phyloP scores from a whole-genome alignment of 2,329 filamentous ascomycete genomes.

The Talaromyces sp. region DNA sequence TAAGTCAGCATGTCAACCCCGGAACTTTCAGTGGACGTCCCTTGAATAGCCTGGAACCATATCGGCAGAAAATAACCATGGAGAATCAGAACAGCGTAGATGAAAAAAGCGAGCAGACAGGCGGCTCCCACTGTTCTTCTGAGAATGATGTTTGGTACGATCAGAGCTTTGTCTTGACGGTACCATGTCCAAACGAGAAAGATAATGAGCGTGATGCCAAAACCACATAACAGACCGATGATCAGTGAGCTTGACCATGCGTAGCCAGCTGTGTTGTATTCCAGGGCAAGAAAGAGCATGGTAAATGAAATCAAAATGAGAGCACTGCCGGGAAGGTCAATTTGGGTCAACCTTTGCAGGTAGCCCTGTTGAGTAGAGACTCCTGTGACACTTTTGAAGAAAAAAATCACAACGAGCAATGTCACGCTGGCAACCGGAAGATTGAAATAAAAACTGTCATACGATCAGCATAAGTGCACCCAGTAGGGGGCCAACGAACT shows the following conservation, averaged over 20 bases:
- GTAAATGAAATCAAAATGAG: slow-evolving; percentile 26
- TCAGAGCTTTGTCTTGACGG: slow-evolving; percentile 23
- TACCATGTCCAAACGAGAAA: slow-evolving; percentile 26
- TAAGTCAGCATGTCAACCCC: slow-evolving; percentile 24
- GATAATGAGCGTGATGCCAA: slow-evolving; percentile 22
- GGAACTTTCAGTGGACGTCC: slow-evolving; percentile 16
- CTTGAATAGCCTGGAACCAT: slow-evolving; percentile 28
- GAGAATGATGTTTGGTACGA: slow-evolving; percentile 23
- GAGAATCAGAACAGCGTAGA: slow-evolving; percentile 24
- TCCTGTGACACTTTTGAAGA: slow-evolving; percentile 16
- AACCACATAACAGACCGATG: slow-evolving; percentile 26
- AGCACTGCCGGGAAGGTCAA: slow-evolving; percentile 26
- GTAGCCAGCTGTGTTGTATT: slow-evolving; percentile 28
- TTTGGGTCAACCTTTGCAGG: slow-evolving; percentile 23
- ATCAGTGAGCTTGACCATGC: slow-evolving; percentile 25
- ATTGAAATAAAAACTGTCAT: slow-evolving; percentile 21
- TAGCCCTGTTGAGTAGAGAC: slow-evolving; percentile 10
- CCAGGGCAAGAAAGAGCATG: slow-evolving; percentile 27
- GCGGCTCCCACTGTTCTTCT: slow-evolving; percentile 22
- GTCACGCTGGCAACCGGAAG: slow-evolving; percentile 21
- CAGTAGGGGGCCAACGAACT: background rate
- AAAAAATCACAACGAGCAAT: slow-evolving; percentile 18
- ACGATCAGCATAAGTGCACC: background rate
- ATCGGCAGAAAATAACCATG: slow-evolving; percentile 27
- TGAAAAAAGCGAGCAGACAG: slow-evolving; percentile 30